Evolutionary conservation across 2,329 filamentous ascomycete genomes (phyloP), one percentile per base, ranked within the genome.

Genomic region (Ramularia collo-cygni): DNA sequence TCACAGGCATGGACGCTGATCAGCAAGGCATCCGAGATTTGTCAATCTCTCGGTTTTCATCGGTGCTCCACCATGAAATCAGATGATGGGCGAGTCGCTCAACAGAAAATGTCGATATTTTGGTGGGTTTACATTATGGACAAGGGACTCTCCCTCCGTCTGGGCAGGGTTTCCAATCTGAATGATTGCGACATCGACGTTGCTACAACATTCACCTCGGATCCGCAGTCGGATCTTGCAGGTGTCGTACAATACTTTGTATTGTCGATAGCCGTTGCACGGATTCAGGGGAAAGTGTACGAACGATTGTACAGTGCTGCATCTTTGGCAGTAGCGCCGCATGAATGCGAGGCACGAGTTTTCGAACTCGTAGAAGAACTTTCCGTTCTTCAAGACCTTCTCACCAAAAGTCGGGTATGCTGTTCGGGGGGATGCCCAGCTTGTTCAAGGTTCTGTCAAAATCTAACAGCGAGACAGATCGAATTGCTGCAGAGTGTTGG

Each of bases 61-160:
- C 28, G 17, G 17, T 12, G n/a, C n/a, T 9, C 10, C 28, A 8
- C 28, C 28, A 30, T 9, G 8, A 13, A 8, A 30, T n/a, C 28
- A 8, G 4, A 30, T 13, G 13, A 30, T n/a, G 9, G 28, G 28
- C 4, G 17, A 3, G 8, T 4, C 13, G 9, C 13, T 15, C 13
- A 13, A 30, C n/a, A 16, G 14, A 9, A 30, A 13, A n/a, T 30
- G 14, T n/a, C 13, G 28, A n/a, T 9, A 4, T 30, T 30, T 15
- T 13, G 13, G 12, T 15, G 14, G 28, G 17, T 16, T 8, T 30
- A 30, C n/a, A 30, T 30, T 5, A 13, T 30, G 13, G 28, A 30
- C 28, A 30, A 30, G 17, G 28, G 28, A 30, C 28, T 30, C 28
- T 30, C 28, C 13, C 28, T 30, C n/a, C 28, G 28, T 8, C 28